A percentile compares a stretch with the other conserved stretches of the same genome.
phyloP scores from a whole-genome alignment of 805 yeast species.

The Scheffersomyces amazonensis region DNA sequence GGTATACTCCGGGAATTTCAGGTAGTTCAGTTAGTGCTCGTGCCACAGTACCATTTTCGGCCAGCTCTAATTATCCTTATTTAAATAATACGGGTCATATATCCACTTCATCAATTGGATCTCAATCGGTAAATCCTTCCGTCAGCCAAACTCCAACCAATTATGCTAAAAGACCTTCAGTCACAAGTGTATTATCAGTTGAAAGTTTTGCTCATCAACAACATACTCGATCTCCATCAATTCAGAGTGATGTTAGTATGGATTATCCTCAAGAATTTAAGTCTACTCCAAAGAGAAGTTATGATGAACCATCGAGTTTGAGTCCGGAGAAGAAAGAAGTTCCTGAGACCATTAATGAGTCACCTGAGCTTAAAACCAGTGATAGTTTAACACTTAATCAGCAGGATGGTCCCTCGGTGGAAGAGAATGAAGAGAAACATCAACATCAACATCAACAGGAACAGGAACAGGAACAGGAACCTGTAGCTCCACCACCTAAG shows the following conservation, averaged over 20 bases:
- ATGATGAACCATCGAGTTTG: neutral
- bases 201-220: conserved; percentile 14
- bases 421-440: neutral
- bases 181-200: conserved; percentile 15
- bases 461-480: neutral
- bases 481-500: conserved; percentile 4
- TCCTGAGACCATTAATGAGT: conserved; percentile 11
- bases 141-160: neutral
- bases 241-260: conserved; percentile 30
- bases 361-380: conserved; percentile 7
- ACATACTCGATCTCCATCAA: conserved; percentile 24
- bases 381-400: neutral
- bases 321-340: conserved; percentile 2
- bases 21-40: neutral
- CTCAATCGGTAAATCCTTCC: conserved; percentile 6
- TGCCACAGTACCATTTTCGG: neutral
- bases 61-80: conserved; percentile 1
- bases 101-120: conserved; percentile 17
- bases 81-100: conserved; percentile 11
- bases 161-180: conserved; percentile 17
- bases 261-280: conserved; percentile 28
- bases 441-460: neutral
- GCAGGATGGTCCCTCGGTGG: neutral
- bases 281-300: conserved; percentile 7
- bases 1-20: neutral